Percentiles rank a stretch among this genome's conserved stretches.
These are phyloP conservation scores for Penicillium sp. DNA, from an alignment of 2,329 filamentous ascomycete species.

Conservation along the genomic window DNA sequence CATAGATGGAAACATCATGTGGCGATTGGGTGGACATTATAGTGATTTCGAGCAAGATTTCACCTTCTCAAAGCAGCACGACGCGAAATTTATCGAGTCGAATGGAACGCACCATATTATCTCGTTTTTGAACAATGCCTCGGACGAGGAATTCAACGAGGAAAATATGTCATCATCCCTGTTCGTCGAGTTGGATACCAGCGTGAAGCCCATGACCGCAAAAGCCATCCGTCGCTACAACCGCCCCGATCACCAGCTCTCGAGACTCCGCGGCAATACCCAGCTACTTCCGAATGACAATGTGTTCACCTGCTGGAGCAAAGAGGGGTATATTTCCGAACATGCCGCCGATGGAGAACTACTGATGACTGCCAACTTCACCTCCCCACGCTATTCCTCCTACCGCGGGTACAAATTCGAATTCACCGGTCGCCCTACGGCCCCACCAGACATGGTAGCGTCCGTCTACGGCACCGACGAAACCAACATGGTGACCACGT, in stretches of 20 bases:
- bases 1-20: conserved; percentile 36
- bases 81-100: conserved; percentile 34
- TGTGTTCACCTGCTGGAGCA: conserved; percentile 38
- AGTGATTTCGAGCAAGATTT: conserved; percentile 35
- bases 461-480: conserved; percentile 30
- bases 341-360: conserved; percentile 29
- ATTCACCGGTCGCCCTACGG: conserved; percentile 34
- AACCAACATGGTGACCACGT: conserved; percentile 29
- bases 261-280: conserved; percentile 36
- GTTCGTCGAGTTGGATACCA: conserved; percentile 32
- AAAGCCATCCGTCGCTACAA: conserved; percentile 28
- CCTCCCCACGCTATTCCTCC: conserved; percentile 33
- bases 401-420: conserved; percentile 44
- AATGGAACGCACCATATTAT: conserved; percentile 34
- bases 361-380: conserved; percentile 37
- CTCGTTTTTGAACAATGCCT: conserved; percentile 37
- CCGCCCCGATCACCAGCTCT: conserved; percentile 35
- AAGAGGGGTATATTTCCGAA: conserved; percentile 37
- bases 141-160: conserved; percentile 30
- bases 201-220: conserved; percentile 29
- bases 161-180: conserved; percentile 32
- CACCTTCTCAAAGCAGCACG: conserved; percentile 40
- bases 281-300: conserved; percentile 39
- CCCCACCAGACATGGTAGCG: conserved; percentile 33
- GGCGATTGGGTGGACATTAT: conserved; percentile 37